Base-by-base conservation (phyloP, 2,329 filamentous ascomycete species). In the Dryadomyces quercus-mongolicae region DNA sequence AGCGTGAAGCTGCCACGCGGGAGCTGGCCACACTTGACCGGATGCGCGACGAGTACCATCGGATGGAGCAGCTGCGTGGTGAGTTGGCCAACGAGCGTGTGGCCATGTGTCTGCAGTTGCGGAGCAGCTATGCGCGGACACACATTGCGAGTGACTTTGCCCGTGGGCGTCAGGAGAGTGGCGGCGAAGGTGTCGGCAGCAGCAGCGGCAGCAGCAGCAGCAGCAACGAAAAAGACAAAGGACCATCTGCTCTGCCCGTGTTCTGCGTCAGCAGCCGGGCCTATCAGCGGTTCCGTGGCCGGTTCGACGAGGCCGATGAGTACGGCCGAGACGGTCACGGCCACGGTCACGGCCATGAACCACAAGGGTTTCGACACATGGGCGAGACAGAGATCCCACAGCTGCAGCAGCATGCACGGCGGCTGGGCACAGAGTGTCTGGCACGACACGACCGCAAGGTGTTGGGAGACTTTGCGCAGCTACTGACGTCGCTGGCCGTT, bases 181-280 rank as follows among this genome's bases (percentile, higher is more conserved):
- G 80, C 58, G 79, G 82, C 56, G 64, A n/a, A n/a, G n/a, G n/a
- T n/a, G n/a, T n/a, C n/a, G n/a, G n/a, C n/a, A n/a, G n/a, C n/a
- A n/a, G n/a, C n/a, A n/a, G n/a, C n/a, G n/a, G n/a, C n/a, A n/a
- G n/a, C n/a, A n/a, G n/a, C n/a, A n/a, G n/a, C n/a, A n/a, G n/a
- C n/a, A n/a, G 62, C 21, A 65, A 66, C 0, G 67, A 70, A 3
- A 75, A 80, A 57, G 70, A 78, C 58, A 72, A 82, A 47, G 76
- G 76, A 20, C 71, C 70, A 1, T 70, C 70, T 9, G 82, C 81
- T 0, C 68, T 86, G 0, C 76, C 80, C 0, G 81, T 86, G 1
- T 86, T 84, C 61, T 85, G 81, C 57, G 77, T 85, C 16, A 82
- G 78, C 55, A 78, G 76, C 49, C 69, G 76, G 47, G 81, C 76